Conservation (phyloP, 768 basidiomycete species). For the Suillus alpinus region DNA sequence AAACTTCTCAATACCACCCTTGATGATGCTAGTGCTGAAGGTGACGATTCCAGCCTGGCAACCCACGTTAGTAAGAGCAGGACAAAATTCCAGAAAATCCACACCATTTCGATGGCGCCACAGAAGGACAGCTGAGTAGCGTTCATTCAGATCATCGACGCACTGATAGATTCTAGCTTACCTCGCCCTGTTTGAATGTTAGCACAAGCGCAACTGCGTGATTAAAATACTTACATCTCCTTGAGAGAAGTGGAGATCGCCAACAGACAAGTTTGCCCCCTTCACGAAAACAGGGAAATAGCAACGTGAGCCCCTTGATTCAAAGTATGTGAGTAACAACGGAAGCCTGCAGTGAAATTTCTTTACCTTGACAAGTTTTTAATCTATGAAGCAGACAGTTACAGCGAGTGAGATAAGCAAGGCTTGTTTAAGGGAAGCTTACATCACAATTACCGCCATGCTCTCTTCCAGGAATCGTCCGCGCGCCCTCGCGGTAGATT, state of each 20-base stretch:
- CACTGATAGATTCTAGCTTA: slow-evolving; percentile 19
- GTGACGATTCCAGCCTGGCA: slow-evolving; percentile 67
- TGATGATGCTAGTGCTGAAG: slow-evolving; percentile 70
- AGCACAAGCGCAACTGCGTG: not conserved
- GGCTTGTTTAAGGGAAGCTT: slow-evolving; percentile 15
- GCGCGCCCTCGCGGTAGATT: slow-evolving; percentile 64
- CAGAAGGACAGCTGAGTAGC: slow-evolving; percentile 60
- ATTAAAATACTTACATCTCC: slow-evolving; percentile 50
- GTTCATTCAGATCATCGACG: not conserved
- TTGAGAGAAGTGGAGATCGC: slow-evolving; percentile 78
- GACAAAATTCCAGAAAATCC: not conserved
- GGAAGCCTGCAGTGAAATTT: not conserved
- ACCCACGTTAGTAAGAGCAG: not conserved
- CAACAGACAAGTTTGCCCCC: slow-evolving; percentile 75
- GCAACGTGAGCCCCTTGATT: slow-evolving; percentile 57
- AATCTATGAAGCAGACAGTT: slow-evolving; percentile 43
- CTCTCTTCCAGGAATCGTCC: slow-evolving; percentile 75
- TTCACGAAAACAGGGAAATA: slow-evolving; percentile 78
- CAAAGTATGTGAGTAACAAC: not conserved
- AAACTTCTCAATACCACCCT: slow-evolving; percentile 71
- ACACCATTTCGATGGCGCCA: slow-evolving; percentile 75
- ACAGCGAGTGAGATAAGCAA: not conserved
- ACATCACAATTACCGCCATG: slow-evolving; percentile 80
- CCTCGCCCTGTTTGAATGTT: slow-evolving; percentile 48
- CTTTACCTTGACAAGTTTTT: slow-evolving; percentile 65